Conservation (phyloP, 2,329 filamentous ascomycete species). For the Ophiosphaerella narmari region DNA sequence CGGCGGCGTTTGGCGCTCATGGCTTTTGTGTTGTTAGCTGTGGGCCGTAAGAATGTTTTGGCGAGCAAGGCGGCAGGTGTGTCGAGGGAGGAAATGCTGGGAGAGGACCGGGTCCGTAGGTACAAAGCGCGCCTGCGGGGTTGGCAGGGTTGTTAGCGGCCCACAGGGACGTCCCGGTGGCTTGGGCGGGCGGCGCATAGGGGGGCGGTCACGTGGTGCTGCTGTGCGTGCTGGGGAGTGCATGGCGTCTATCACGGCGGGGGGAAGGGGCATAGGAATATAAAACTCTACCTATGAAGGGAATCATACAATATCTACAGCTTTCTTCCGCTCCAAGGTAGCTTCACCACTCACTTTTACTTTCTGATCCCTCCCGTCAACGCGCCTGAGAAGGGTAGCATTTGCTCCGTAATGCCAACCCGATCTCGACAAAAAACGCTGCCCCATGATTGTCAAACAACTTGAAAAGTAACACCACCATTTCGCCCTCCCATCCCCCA, state of each 20-base stretch:
- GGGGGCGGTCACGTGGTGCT: background rate
- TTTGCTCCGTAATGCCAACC: slow-evolving; percentile 6
- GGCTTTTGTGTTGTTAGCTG: background rate
- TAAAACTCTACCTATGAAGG: slow-evolving; percentile 15
- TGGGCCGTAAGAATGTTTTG: no score
- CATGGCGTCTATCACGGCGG: background rate
- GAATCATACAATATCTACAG: slow-evolving; percentile 22
- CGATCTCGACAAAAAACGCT: slow-evolving; percentile 12
- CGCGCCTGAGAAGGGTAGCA: slow-evolving; percentile 17
- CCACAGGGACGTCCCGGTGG: background rate
- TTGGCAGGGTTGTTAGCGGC: no score
- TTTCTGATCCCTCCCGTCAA: slow-evolving; percentile 6
- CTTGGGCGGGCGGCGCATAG: background rate
- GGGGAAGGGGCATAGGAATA: background rate
- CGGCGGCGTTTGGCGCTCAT: slow-evolving; percentile 14
- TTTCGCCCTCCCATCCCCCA: background rate
- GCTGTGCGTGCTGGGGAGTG: no score
- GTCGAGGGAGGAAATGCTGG: no score
- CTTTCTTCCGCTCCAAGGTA: slow-evolving; percentile 3
- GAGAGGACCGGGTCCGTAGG: no score
- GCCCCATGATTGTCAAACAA: slow-evolving; percentile 26
- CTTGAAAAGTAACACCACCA: slow-evolving; percentile 11
- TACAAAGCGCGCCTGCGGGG: background rate
- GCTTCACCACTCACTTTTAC: background rate
- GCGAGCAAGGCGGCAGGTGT: no score